phyloP scores from a whole-genome alignment of 1,284 basidiomycete species.

The Heterobasidion parviporum region DNA sequence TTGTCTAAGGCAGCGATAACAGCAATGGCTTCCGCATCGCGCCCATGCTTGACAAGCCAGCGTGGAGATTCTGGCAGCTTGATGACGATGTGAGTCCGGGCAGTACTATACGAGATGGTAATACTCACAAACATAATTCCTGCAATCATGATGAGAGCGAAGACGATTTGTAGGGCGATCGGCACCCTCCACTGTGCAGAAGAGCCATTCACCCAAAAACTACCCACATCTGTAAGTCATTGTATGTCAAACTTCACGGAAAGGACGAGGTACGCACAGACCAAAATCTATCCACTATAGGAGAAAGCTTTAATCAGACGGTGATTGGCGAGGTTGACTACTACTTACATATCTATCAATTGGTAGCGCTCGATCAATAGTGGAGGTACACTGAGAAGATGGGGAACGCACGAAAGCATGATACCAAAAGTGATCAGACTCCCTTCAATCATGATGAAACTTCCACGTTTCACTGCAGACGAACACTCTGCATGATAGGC shows the following conservation, averaged over 20 bases:
- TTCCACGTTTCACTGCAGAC: slow-evolving; percentile 50
- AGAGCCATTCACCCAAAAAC: slow-evolving; percentile 41
- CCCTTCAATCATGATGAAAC: slow-evolving; percentile 63
- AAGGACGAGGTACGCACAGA: slow-evolving; percentile 27
- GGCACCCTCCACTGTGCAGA: slow-evolving; percentile 67
- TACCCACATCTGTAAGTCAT: slow-evolving; percentile 13
- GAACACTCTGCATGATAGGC: slow-evolving; percentile 63
- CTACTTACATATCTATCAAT: slow-evolving; percentile 21
- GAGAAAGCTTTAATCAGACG: not conserved
- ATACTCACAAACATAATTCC: slow-evolving; percentile 48
- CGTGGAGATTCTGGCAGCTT: slow-evolving; percentile 67
- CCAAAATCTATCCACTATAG: slow-evolving; percentile 51
- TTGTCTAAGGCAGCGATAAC: slow-evolving; percentile 59
- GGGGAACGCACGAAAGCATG: slow-evolving; percentile 51
- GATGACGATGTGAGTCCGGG: not conserved
- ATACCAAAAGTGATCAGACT: slow-evolving; percentile 64
- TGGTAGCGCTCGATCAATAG: slow-evolving; percentile 7
- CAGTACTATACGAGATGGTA: slow-evolving; percentile 4
- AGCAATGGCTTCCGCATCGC: slow-evolving; percentile 51
- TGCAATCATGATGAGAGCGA: slow-evolving; percentile 53
- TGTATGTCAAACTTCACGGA: not conserved
- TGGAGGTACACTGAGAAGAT: slow-evolving; percentile 17
- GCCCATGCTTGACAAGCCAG: slow-evolving; percentile 52
- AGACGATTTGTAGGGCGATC: slow-evolving; percentile 56
- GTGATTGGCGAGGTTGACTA: not conserved